Base-by-base conservation (phyloP, 176 grass and related monocot species). In the Zoysia pacifica region DNA sequence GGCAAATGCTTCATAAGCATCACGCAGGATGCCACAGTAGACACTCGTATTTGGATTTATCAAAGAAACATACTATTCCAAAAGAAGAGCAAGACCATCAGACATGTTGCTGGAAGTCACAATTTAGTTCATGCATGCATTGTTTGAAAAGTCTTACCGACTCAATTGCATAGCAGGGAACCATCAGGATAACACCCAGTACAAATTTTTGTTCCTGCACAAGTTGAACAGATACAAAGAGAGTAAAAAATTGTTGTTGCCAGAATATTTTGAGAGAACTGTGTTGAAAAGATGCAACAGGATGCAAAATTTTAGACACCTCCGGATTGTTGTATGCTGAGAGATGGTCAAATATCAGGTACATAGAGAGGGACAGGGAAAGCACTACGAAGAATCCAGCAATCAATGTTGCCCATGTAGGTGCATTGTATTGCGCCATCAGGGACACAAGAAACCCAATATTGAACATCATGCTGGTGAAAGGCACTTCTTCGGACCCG, bases 141-240 rank as follows among this genome's bases (percentile, higher is more conserved):
- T 60, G 51, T 36, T 80, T 69, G 12, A 55, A 58, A 81, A 64
- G 48, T 3, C 84, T 94, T 81, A 94, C 96, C 44, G 92, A 98
- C 75, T 94, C 96, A 76, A 98, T 79, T 40, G 92, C 85, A 81
- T 98, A 98, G 73, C 88, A 98, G 73, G 96, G 96, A 36, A 98
- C 96, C 92, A 94, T 98, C 52, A 98, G 83, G 44, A 98, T 94
- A 81, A 95, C 96, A 67, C 96, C 96, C 35, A 98, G 88, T 76
- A 95, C 84, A 89, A 98, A 98, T 77, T 93, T 98, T 47, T 98
- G 96, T 86, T 98, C 96, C 96, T 98, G 92, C 18, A 69, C 76
- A 89, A 60, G 81, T 54, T 81, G 66, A 81, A 79, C 14, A 83
- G 69, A 59, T 61, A 51, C 20, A 11, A 88, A 74, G 73, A 69